Conservation (phyloP, 2,329 filamentous ascomycete species). For the Penicillium sp. region DNA sequence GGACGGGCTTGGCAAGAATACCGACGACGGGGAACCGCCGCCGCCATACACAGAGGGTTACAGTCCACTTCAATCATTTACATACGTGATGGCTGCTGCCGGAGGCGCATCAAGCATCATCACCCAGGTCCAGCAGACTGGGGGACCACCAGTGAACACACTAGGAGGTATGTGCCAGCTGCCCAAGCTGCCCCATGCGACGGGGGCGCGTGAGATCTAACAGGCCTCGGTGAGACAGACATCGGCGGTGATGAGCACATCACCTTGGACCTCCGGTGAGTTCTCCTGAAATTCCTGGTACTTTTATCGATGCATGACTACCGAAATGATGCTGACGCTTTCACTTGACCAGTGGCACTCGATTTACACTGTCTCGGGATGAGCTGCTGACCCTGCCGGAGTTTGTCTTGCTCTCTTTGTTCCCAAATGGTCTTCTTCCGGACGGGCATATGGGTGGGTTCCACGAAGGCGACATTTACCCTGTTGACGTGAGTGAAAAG, state of each 20-base stretch:
- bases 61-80: conserved; percentile 85
- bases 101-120: conserved; percentile 97
- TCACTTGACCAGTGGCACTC: conserved; percentile 62
- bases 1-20: conserved; percentile 63
- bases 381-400: conserved; percentile 93
- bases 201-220: conserved; percentile 3
- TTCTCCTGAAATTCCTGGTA: conserved; percentile 3
- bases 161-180: conserved; percentile 61
- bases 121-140: conserved; percentile 95
- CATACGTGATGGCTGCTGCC: conserved; percentile 96
- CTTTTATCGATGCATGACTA: background rate
- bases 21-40: conserved; percentile 82
- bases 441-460: conserved; percentile 94
- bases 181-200: background rate
- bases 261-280: conserved; percentile 85
- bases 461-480: conserved; percentile 87
- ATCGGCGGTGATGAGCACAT: conserved; percentile 89
- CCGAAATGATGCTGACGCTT: conserved; percentile 9
- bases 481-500: conserved; percentile 76
- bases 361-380: conserved; percentile 89
- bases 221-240: conserved; percentile 45
- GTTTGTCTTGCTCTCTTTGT: conserved; percentile 94
- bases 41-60: conserved; percentile 92
- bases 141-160: conserved; percentile 75
- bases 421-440: conserved; percentile 95